Conservation (phyloP, 139 green algal genomes). For the Haematococcus sp. region DNA sequence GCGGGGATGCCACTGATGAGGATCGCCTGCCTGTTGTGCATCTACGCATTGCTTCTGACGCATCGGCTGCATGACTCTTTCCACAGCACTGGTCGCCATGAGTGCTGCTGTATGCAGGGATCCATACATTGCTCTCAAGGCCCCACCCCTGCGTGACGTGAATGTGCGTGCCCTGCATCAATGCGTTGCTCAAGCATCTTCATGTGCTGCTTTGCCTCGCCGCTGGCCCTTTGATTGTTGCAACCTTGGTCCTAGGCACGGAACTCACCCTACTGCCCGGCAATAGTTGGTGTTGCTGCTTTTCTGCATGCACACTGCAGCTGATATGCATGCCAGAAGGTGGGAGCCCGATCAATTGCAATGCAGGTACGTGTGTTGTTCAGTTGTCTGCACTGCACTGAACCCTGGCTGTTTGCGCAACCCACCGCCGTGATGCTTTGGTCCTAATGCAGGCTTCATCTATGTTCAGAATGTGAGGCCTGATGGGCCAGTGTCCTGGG, state of each 20-base stretch:
- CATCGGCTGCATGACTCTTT: too few relatives aligned
- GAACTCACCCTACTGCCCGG: too few relatives aligned
- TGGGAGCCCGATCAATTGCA: not conserved
- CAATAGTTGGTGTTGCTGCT: too few relatives aligned
- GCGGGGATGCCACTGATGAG: too few relatives aligned
- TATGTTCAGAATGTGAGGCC: conserved; percentile 12
- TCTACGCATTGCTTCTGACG: too few relatives aligned
- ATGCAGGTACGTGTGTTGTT: not conserved
- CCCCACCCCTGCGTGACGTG: not conserved
- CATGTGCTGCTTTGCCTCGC: not conserved
- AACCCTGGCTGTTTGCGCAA: not conserved
- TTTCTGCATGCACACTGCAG: too few relatives aligned
- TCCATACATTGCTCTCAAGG: conserved; percentile 1
- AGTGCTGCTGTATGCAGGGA: not conserved
- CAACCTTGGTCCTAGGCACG: too few relatives aligned
- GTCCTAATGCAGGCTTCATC: conserved; percentile 8
- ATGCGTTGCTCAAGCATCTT: not conserved
- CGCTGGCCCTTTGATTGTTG: not conserved
- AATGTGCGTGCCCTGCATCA: not conserved
- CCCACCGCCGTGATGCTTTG: too few relatives aligned
- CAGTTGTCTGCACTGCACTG: too few relatives aligned
- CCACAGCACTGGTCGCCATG: too few relatives aligned
- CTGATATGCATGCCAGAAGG: conserved; percentile 8
- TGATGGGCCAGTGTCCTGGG: conserved; percentile 17
- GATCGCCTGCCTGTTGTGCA: too few relatives aligned